phyloP scores from a whole-genome alignment of 768 basidiomycete species.

The Termitomyces sp. region DNA sequence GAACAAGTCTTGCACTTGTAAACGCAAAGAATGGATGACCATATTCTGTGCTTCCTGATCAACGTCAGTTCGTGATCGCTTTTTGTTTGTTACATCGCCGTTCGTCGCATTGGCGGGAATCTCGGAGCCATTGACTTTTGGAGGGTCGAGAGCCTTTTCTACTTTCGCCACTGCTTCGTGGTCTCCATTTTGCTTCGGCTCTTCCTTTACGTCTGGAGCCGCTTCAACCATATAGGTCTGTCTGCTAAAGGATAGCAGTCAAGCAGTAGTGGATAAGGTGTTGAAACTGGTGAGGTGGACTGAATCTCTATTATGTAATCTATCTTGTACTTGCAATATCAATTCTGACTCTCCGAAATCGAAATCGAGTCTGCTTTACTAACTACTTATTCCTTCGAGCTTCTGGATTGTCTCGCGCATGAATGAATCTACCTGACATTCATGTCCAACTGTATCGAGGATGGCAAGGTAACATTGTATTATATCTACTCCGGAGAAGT shows the following conservation, averaged over 20 bases:
- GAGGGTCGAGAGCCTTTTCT: slow-evolving; percentile 4
- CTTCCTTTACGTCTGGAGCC: slow-evolving; percentile 8
- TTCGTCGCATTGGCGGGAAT: slow-evolving; percentile 8
- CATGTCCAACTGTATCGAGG: too few species aligned
- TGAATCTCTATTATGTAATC: not conserved
- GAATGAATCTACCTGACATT: too few species aligned
- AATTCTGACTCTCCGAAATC: not conserved
- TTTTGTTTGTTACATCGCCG: slow-evolving; percentile 13
- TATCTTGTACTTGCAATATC: not conserved
- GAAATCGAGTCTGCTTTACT: not conserved
- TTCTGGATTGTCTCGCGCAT: too few species aligned
- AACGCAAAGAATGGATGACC: slow-evolving; percentile 76
- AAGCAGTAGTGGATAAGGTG: not conserved
- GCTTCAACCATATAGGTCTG: slow-evolving; percentile 14
- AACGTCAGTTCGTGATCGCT: slow-evolving; percentile 17
- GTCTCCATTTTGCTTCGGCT: slow-evolving; percentile 1
- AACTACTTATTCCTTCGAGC: too few species aligned
- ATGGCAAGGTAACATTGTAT: too few species aligned
- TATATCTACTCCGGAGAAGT: too few species aligned
- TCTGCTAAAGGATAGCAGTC: not conserved
- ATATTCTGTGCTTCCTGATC: slow-evolving; percentile 74
- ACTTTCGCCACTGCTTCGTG: slow-evolving; percentile 1
- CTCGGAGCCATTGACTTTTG: slow-evolving; percentile 16
- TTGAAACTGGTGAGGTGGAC: slow-evolving; percentile 5
- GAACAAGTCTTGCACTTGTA: slow-evolving; percentile 82